Evolutionary conservation across 768 basidiomycete genomes (phyloP), one percentile per base, ranked within the genome.

Genomic region (Inosperma sp.): DNA sequence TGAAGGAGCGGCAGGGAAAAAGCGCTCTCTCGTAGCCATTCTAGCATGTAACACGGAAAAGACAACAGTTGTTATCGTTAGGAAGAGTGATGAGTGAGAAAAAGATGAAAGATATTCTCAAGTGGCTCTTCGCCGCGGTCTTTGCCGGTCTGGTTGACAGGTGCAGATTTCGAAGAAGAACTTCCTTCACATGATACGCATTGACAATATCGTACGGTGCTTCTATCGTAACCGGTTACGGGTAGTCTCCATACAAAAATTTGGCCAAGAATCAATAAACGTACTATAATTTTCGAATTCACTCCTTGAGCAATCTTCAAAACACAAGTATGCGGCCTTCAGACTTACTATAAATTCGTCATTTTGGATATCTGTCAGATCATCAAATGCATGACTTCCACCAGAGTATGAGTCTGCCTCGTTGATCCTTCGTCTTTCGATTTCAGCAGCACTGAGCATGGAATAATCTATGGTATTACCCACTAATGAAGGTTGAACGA

Each of bases 311-410:
- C n/a, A 10, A 5, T 41, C 10, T 4, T 12, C 19, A 13, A 22
- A 41, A 13, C 14, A 27, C 10, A 29, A 23, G 7, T 34, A 22
- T 26, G 4, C n/a, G 41, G n/a, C 37, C 14, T 12, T 17, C 22
- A 48, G 49, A 46, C 62, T 45, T 29, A 63, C 62, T 35, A 63
- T 59, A 37, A 63, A 63, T 33, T 63, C 62, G 25, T 63, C 57
- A 27, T 63, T 63, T 31, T 60, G 54, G 4, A 63, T 29, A 35
- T 60, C 62, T 2, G 62, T 63, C 35, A 63, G 36, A 51, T 63
- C 62, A 17, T 60, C 57, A 26, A 59, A 63, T n/a, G 62, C 62
- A 29, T 46, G 51, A n/a, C n/a, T n/a, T 2, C 14, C 36, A 2
- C 59, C 59, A 35, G 39, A 34, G 4, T 14, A 10, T 8, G 16